Base-by-base conservation (phyloP, 257 asterid species). In the Echites panduratus region DNA sequence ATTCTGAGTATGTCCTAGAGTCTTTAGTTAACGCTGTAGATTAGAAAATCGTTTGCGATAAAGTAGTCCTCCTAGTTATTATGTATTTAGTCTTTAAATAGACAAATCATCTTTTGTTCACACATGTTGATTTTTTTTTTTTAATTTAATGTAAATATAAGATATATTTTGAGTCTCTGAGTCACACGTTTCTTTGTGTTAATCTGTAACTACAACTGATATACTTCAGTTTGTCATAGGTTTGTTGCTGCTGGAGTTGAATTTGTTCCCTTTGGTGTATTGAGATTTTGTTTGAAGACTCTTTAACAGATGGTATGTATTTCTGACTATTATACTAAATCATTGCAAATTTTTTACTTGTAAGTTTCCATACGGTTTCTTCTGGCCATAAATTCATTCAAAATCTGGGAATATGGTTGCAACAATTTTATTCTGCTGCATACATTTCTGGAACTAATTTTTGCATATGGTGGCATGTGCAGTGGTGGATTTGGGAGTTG, bases 261-360 rank as follows among this genome's bases (percentile, higher is more conserved):
- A 22, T 35, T 63, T 41, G 44, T 38, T 11, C 40, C 24, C 43
- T 10, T 3, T 20, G 69, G 14, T 17, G 12, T 40, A 38, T 66
- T n/a, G 48, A 12, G 59, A 29, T 53, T 70, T 47, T 61, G 22
- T 35, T 49, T 49, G 2, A 24, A 35, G 13, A 26, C 32, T 27
- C 75, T 40, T n/a, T 68, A 22, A 50, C 47, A 70, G 76, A 76
- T 76, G 79, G 79, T 76, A 76, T 5, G 76, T 62, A 63, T 27
- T 54, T 32, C 47, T 26, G 8, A n/a, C 11, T 64, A 2, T 35
- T 76, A 26, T 32, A 16, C 7, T 0, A 12, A 10, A 9, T 5
- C 59, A 3, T 27, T 27, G 9, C 19, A 13, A 16, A 38, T 64
- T 16, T 40, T 27, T 10, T 40, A 2, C 43, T 24, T 65, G 54